phyloP scores from a whole-genome alignment of 192 early-diverging fungal species.

The Coemansia sp. region DNA sequence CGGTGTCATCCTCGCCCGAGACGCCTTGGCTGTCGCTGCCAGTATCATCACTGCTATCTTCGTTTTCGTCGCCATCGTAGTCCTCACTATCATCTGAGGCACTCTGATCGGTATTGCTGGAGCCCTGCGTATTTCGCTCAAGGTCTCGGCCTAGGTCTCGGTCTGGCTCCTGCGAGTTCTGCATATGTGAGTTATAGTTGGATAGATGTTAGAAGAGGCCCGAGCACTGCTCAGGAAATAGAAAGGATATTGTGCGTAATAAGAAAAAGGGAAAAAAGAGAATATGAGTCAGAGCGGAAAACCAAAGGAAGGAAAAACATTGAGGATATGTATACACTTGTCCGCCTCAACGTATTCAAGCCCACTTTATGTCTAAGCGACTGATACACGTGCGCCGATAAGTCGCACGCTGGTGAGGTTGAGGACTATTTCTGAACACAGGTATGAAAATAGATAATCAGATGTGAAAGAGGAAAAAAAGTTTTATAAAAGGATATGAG shows the following conservation, averaged over 20 bases:
- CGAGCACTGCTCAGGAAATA: background rate
- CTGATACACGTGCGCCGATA: background rate
- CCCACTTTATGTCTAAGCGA: background rate
- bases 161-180: background rate
- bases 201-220: background rate
- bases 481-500: no score
- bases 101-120: slow-evolving; percentile 29
- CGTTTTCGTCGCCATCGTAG: background rate
- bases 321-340: background rate
- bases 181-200: background rate
- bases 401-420: background rate
- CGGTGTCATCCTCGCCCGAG: background rate
- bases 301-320: background rate
- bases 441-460: no score
- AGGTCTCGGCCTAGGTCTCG: background rate
- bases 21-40: background rate
- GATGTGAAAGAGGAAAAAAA: no score
- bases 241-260: background rate
- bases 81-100: slow-evolving; percentile 55
- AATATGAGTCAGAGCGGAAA: background rate
- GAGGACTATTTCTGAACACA: background rate
- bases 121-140: background rate
- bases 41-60: slow-evolving; percentile 15
- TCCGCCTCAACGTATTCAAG: background rate
- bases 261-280: background rate